Conservation (phyloP, 2,329 filamentous ascomycete species). For the Aureobasidium sp. region DNA sequence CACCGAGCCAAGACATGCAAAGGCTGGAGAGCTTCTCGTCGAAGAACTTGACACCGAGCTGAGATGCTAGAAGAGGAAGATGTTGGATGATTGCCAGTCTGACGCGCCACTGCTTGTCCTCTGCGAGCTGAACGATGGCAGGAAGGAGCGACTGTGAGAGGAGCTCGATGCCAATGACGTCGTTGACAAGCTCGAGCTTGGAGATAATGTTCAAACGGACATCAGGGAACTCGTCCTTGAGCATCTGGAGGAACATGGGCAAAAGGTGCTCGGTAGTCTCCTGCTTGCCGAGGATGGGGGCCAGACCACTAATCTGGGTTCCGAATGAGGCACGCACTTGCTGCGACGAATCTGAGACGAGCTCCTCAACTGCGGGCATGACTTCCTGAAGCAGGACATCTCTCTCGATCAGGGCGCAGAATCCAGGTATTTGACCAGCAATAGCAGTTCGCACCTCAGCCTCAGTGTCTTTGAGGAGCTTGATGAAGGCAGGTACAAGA, state of each 20-base stretch:
- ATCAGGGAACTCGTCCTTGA: conserved; percentile 98
- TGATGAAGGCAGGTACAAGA: conserved; percentile 92
- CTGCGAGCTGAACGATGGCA: conserved; percentile 92
- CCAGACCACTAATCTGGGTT: conserved; percentile 93
- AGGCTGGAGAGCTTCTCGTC: conserved; percentile 92
- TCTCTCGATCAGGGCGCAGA: conserved; percentile 82
- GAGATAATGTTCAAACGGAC: conserved; percentile 98
- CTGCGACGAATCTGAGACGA: conserved; percentile 92
- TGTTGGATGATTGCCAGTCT: conserved; percentile 98
- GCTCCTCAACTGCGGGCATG: conserved; percentile 91
- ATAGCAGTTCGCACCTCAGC: conserved; percentile 96
- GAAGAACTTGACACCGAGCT: conserved; percentile 95
- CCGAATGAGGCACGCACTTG: conserved; percentile 93
- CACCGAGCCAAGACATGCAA: conserved; percentile 97
- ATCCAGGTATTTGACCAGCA: conserved; percentile 94
- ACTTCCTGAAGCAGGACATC: conserved; percentile 87
- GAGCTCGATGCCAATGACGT: conserved; percentile 96
- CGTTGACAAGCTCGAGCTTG: conserved; percentile 97
- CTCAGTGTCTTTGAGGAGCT: conserved; percentile 94
- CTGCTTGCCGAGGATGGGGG: conserved; percentile 94
- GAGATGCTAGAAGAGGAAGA: conserved; percentile 89
- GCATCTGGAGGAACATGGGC: conserved; percentile 98
- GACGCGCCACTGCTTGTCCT: conserved; percentile 99
- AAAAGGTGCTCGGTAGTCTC: conserved; percentile 95
- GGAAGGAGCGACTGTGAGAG: conserved; percentile 94